These are phyloP conservation scores for Voacanga thouarsii DNA, from an alignment of 257 asterid genomes.

Conservation along the genomic window DNA sequence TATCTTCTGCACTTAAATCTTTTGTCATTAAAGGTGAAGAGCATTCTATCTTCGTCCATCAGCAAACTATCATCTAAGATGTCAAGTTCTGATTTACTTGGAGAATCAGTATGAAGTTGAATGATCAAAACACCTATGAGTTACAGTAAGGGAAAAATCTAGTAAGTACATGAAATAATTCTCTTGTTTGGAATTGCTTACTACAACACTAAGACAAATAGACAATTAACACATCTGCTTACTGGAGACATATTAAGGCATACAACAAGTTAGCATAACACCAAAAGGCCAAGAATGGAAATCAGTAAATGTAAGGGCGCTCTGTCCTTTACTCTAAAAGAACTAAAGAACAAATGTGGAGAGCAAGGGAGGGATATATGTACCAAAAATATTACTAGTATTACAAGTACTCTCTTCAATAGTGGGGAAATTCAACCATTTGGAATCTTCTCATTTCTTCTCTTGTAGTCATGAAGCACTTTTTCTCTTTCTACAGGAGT, in stretches of 20 bases:
- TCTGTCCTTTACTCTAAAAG: neutral
- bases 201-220: neutral
- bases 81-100: too few relatives aligned
- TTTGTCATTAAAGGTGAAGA: too few relatives aligned
- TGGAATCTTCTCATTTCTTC: constrained; percentile 28
- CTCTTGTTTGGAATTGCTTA: neutral
- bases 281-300: neutral
- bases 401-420: neutral
- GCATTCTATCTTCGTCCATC: too few relatives aligned
- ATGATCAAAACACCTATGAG: too few relatives aligned
- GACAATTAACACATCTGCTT: neutral
- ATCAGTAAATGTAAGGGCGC: neutral
- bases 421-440: constrained; percentile 16
- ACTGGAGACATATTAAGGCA: neutral
- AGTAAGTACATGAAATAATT: neutral
- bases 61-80: too few relatives aligned
- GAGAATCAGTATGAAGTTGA: too few relatives aligned
- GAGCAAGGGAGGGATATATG: neutral
- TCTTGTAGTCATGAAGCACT: constrained; percentile 30
- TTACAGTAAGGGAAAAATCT: neutral
- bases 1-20: too few relatives aligned
- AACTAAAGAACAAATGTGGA: neutral
- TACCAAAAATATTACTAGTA: neutral
- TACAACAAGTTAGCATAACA: too few relatives aligned
- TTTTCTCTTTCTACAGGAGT: constrained; percentile 34